These are phyloP conservation scores for Cercophora samala DNA, from an alignment of 495 filamentous ascomycete species.

Conservation along the genomic window DNA sequence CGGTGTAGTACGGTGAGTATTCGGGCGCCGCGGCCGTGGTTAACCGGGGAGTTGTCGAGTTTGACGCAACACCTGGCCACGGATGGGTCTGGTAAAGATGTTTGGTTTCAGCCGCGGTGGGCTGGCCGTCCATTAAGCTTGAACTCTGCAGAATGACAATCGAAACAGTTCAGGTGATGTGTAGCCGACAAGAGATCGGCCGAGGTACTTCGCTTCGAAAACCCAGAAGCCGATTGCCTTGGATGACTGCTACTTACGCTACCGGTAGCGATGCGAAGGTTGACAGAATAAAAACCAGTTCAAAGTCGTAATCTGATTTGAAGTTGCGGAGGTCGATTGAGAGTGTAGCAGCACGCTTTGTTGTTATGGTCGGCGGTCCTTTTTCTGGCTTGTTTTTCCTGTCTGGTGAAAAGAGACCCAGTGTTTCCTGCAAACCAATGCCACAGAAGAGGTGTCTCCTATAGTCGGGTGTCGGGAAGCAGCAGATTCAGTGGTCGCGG, in stretches of 20 bases:
- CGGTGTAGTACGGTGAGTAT: slow-evolving; percentile 32
- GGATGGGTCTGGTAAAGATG: slow-evolving; percentile 46
- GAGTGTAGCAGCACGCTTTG: not conserved
- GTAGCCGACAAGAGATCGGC: not conserved
- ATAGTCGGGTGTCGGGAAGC: not conserved
- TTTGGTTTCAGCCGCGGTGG: slow-evolving; percentile 49
- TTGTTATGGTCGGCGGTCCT: not conserved
- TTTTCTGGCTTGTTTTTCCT: not conserved
- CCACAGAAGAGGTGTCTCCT: not conserved
- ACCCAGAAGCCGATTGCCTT: slow-evolving; percentile 2
- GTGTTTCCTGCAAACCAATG: not conserved
- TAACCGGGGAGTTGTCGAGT: slow-evolving; percentile 25
- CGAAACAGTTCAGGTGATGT: slow-evolving; percentile 2
- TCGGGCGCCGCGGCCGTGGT: slow-evolving; percentile 28
- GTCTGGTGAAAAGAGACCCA: not conserved
- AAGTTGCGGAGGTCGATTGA: not conserved
- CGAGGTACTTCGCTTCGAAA: not conserved
- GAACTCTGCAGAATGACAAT: slow-evolving; percentile 27
- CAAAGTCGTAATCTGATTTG: not conserved
- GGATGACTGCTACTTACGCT: slow-evolving; percentile 16
- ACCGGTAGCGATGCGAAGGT: not conserved
- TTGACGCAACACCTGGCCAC: slow-evolving; percentile 38
- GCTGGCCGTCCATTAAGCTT: slow-evolving; percentile 51
- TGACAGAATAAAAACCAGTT: not conserved
- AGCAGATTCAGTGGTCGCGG: not conserved